A percentile compares a stretch with the other conserved stretches of the same genome.
Conservation (phyloP, 345 rosid genomes). For the Litchi chinensis region DNA sequence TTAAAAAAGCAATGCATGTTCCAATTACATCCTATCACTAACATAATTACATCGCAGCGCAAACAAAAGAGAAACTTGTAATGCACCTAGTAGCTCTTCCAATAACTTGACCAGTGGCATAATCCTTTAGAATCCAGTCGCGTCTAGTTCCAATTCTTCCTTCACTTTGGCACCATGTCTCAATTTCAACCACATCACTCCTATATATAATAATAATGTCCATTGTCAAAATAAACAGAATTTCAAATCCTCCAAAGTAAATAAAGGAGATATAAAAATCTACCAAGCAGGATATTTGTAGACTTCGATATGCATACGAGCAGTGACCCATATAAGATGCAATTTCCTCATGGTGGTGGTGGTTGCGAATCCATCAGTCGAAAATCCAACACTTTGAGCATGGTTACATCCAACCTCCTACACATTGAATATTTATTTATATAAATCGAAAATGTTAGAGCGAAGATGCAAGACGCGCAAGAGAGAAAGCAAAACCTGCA, state of each 20-base stretch:
- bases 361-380: constrained; percentile 91
- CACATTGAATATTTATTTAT: not conserved
- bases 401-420: constrained; percentile 97
- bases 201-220: constrained; percentile 30
- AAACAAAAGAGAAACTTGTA: not conserved
- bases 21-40: not conserved
- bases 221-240: not conserved
- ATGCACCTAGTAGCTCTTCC: constrained; percentile 93
- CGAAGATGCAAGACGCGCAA: no score
- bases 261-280: constrained; percentile 5
- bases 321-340: constrained; percentile 99
- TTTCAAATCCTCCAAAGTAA: not conserved
- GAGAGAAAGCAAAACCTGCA: constrained; percentile 53
- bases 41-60: not conserved
- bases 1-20: not conserved
- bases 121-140: constrained; percentile 82
- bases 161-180: constrained; percentile 96
- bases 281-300: constrained; percentile 95
- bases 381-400: constrained; percentile 87
- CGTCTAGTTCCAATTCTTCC: constrained; percentile 97
- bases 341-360: constrained; percentile 84
- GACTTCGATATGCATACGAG: constrained; percentile 95
- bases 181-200: constrained; percentile 96
- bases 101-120: constrained; percentile 67
- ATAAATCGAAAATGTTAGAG: no score